Evolutionary conservation across 352 stramenopile species (phyloP).

Genomic region (Globisporangium parvum): DNA sequence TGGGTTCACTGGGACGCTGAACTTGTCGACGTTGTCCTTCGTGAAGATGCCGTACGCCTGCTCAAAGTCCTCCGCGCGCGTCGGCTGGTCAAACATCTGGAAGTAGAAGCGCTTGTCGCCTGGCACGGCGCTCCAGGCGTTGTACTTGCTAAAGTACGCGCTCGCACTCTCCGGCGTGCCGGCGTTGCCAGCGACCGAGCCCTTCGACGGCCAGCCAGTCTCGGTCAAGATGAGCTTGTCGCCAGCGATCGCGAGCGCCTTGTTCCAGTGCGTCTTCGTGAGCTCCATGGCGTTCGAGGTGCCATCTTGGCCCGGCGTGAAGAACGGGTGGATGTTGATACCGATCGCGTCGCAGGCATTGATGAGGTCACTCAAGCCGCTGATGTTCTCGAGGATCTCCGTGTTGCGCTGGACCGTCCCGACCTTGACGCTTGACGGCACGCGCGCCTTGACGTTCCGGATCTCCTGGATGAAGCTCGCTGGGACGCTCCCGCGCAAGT

Average conservation of each 20-base stretch:
- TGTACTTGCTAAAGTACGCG: conserved; percentile 57
- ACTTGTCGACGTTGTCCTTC: conserved; percentile 43
- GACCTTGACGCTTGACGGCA: conserved; percentile 42
- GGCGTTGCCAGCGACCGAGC: conserved; percentile 30
- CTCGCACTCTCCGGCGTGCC: conserved; percentile 26
- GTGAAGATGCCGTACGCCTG: conserved; percentile 46
- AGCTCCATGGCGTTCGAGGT: conserved; percentile 34
- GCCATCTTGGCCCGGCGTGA: conserved; percentile 29
- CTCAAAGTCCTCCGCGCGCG: conserved; percentile 36
- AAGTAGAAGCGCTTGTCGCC: conserved; percentile 66
- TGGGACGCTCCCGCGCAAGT: conserved; percentile 38
- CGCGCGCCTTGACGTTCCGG: conserved; percentile 35
- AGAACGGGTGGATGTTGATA: conserved; percentile 66
- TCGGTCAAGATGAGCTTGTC: conserved; percentile 52
- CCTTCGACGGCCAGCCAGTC: conserved; percentile 44
- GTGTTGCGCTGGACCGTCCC: conserved; percentile 71
- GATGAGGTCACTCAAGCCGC: conserved; percentile 34
- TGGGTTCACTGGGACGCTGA: conserved; percentile 18
- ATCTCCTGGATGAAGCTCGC: conserved; percentile 42
- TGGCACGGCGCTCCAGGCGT: conserved; percentile 46
- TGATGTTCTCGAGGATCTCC: conserved; percentile 39
- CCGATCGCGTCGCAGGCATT: conserved; percentile 38
- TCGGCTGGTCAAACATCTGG: conserved; percentile 67
- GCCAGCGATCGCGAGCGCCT: conserved; percentile 27
- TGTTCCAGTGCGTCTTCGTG: conserved; percentile 41